A percentile compares a stretch with the other conserved stretches of the same genome.
These are phyloP conservation scores for Pisolithus tinctorius DNA, from an alignment of 768 basidiomycete genomes.

Conservation along the genomic window DNA sequence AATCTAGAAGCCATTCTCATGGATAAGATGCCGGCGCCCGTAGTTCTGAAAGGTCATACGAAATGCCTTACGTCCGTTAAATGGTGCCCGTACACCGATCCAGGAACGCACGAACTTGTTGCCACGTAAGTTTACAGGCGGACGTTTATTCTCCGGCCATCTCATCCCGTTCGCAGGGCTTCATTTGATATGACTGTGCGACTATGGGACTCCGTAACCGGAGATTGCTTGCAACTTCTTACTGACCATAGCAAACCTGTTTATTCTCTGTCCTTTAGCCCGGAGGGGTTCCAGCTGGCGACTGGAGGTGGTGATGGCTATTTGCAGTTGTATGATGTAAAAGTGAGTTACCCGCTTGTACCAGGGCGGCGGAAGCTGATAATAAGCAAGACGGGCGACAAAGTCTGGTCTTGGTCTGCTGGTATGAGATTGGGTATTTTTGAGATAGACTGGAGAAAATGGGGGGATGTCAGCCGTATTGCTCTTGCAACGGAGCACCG, in stretches of 20 bases:
- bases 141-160: neutral
- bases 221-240: constrained; percentile 68
- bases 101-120: constrained; percentile 51
- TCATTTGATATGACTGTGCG: constrained; percentile 79
- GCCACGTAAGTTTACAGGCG: constrained; percentile 53
- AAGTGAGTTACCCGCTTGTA: constrained; percentile 36
- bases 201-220: constrained; percentile 77
- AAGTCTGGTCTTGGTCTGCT: constrained; percentile 60
- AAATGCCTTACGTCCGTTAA: constrained; percentile 58
- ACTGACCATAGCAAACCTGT: constrained; percentile 65
- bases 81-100: constrained; percentile 57
- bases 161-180: constrained; percentile 36
- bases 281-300: constrained; percentile 62
- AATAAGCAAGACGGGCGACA: constrained; percentile 34
- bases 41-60: constrained; percentile 56
- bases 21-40: constrained; percentile 16
- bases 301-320: constrained; percentile 78
- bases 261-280: constrained; percentile 71
- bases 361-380: constrained; percentile 3
- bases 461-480: constrained; percentile 49
- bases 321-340: constrained; percentile 63
- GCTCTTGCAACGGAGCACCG: constrained; percentile 65
- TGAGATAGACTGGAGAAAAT: constrained; percentile 69
- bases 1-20: constrained; percentile 42
- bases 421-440: constrained; percentile 63